Percentiles rank a stretch among this genome's conserved stretches.
Conservation (phyloP, 768 basidiomycete genomes). For the Mycena sanguinolenta region DNA sequence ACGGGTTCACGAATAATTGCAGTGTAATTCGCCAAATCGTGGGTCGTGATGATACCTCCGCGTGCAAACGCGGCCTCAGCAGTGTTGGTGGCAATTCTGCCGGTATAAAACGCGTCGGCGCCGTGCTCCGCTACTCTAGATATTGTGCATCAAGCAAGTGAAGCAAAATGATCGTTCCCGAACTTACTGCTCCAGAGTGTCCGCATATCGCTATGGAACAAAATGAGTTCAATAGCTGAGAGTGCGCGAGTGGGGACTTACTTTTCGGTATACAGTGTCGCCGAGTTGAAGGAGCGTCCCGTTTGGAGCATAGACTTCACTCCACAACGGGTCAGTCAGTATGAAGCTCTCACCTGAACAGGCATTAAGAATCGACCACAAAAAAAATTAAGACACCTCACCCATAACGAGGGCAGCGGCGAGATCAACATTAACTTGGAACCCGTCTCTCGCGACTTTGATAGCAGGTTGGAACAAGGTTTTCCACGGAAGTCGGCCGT, state of each 20-base stretch:
- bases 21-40: constrained; percentile 35
- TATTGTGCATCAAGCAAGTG: background rate
- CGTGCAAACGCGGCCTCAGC: constrained; percentile 25
- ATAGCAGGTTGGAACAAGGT: constrained; percentile 71
- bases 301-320: constrained; percentile 45
- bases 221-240: background rate
- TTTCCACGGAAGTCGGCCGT: constrained; percentile 75
- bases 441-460: constrained; percentile 59
- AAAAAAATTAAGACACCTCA: background rate
- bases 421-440: constrained; percentile 38
- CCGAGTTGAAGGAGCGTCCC: constrained; percentile 38
- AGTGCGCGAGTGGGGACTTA: background rate
- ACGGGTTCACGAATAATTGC: constrained; percentile 40
- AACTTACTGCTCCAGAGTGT: constrained; percentile 38
- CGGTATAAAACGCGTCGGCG: constrained; percentile 42
- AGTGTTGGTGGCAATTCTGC: constrained; percentile 34
- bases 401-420: constrained; percentile 22
- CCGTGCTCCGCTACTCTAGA: constrained; percentile 35
- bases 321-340: constrained; percentile 40
- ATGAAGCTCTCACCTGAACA: constrained; percentile 18
- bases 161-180: background rate
- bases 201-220: constrained; percentile 39
- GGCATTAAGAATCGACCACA: background rate
- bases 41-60: constrained; percentile 38
- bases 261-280: constrained; percentile 41